Base-by-base conservation (phyloP, 2,329 filamentous ascomycete genomes). In the Calonectria pseudoturangicola region DNA sequence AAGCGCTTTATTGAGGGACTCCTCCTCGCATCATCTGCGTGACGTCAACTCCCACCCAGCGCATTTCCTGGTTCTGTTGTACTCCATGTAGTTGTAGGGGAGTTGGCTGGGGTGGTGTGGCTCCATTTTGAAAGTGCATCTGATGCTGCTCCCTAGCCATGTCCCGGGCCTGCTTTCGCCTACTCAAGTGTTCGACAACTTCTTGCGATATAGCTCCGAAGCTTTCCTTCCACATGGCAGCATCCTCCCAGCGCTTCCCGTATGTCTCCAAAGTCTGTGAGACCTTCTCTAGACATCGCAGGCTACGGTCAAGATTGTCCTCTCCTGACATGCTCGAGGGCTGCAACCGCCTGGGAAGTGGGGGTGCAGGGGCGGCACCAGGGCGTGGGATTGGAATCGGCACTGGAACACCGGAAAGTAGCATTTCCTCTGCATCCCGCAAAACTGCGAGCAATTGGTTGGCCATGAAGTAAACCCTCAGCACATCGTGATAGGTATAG, bases 401-500 rank as follows among this genome's bases (percentile, higher is more conserved):
- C 2, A 89, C 84, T 0, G 84, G 84, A 2, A 85, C 80, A 7
- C 88, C 88, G 0, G 88, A 87, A 8, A 93, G 83, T 3, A 93
- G 85, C 73, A 89, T 82, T 51, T 92, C 89, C 66, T 89, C 88
- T 1, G 89, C 87, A 73, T 91, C 89, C 4, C 86, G 85, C n/a
- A 93, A 82, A 9, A 92, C 90, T 1, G 90, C 89, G 18, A 92
- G 83, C 71, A 93, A 89, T 77, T 93, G 92, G 72, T 87, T 91
- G 16, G 89, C 91, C 85, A 93, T 91, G 78, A 93, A 98, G 80
- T 94, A 97, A 1, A 95, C 92, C 66, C 96, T 92, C 79, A 98
- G 89, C 1, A 95, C 94, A 81, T 98, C 96, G 80, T 97, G 93
- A 78, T 96, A 98, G 0, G 94, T 96, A 79, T 97, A 91, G 65